Evolutionary conservation across 306 rosid species (phyloP), one percentile per base, ranked within the genome.

Genomic region (Glycine soja): DNA sequence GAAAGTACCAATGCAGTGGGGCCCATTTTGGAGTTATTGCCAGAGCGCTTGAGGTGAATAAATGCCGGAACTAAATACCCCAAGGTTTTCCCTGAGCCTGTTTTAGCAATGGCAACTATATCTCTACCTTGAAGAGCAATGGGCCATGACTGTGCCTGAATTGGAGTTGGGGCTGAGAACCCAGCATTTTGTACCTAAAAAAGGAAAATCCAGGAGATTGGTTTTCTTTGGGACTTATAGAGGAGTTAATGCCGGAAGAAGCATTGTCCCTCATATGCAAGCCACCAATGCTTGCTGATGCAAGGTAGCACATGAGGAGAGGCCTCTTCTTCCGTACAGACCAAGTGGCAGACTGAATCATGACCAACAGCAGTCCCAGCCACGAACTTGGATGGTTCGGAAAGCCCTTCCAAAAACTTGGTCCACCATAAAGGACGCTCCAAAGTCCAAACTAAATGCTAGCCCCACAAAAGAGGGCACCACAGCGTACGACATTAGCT

Each of bases 401-500:
- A 93, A 96, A 90, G 96, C 98, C 99, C 94, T 88, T 90, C 94
- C 79, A 89, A 89, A 38, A 84, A 88, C 82, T 86, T 86, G 92
- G 97, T 92, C 98, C 97, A 96, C 97, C 95, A 69, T 81, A 90
- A 86, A 90, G 97, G 97, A 92, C 94, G 87, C 99, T 93, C 97
- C 98, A 81, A 81, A 64, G 75, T 81, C 84, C 80, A 90, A 96
- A 92, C 79, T 82, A 96, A 90, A 88, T 83, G 93, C 91, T 87
- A 88, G 93, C 94, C 98, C 97, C 90, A 88, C 82, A 86, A 87
- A 87, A 80, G 88, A 91, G 98, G 99, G 97, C 97, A 88, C 94
- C 97, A 90, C 97, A 96, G 86, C 91, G 99, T 96, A 96, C 99
- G 99, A 96, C 99, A 96, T 96, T 93, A 91, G 99, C 99, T 93